A percentile compares a stretch with the other conserved stretches of the same genome.
phyloP scores from a whole-genome alignment of 345 rosid species.

The Tarenaya hassleriana region DNA sequence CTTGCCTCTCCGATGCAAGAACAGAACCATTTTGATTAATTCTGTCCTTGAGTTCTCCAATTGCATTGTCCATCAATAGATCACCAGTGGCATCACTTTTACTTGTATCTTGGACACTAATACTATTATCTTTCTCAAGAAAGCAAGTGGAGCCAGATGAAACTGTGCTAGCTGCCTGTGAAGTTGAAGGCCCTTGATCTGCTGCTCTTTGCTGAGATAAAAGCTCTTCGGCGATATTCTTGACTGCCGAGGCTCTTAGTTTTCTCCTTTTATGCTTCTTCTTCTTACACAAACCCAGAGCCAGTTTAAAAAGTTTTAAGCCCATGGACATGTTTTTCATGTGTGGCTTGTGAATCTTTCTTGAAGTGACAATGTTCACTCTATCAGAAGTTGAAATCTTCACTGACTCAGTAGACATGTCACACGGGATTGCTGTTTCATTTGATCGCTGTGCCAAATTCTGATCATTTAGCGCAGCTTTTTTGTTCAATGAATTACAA shows the following conservation, averaged over 20 bases:
- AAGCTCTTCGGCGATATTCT: constrained; percentile 30
- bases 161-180: constrained; percentile 26
- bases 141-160: constrained; percentile 21
- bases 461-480: constrained; percentile 26
- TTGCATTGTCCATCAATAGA: constrained; percentile 20
- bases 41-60: constrained; percentile 36
- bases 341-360: constrained; percentile 39
- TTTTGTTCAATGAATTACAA: constrained; percentile 19
- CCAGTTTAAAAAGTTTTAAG: constrained; percentile 35
- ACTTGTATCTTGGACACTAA: constrained; percentile 15
- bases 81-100: constrained; percentile 19
- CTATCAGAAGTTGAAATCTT: constrained; percentile 23
- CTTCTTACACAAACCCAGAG: constrained; percentile 36
- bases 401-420: constrained; percentile 19
- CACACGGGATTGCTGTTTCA: constrained; percentile 9
- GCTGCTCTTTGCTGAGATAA: constrained; percentile 26
- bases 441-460: constrained; percentile 18
- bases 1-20: constrained; percentile 30
- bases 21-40: constrained; percentile 38
- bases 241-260: constrained; percentile 11
- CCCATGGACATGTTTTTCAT: constrained; percentile 35
- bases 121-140: constrained; percentile 24
- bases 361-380: constrained; percentile 24
- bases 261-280: constrained; percentile 52
- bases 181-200: constrained; percentile 50